Evolutionary conservation across 2,329 filamentous ascomycete genomes (phyloP), one percentile per base, ranked within the genome.

Genomic region (Botrytis fabae): DNA sequence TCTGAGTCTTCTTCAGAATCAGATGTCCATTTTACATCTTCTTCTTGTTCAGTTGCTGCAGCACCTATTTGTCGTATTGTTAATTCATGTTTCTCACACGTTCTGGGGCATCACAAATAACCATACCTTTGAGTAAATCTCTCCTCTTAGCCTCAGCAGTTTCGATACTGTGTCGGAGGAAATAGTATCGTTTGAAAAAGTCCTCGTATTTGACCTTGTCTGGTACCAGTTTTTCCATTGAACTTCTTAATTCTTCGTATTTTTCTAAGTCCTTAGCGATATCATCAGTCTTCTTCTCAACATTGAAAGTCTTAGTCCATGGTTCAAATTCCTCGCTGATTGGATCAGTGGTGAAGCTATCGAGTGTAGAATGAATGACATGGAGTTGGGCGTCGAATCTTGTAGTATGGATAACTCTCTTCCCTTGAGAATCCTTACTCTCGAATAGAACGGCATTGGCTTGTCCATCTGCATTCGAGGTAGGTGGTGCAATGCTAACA

Each of bases 141-240:
- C 92, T 91, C 81, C 96, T 88, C 82, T 93, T 90, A 79, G 92
- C 91, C 84, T 99, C 96, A 73, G 97, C 95, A 40, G 93, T 95
- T 84, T 98, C 95, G 75, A 99, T 92, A 25, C 96, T 93, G 80
- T 97, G 92, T 79, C 95, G 88, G 75, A 98, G 84, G 85, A 97
- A 99, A 82, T 98, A 98, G 83, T 99, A 99, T 72, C 96, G 88
- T 81, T 89, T 92, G 95, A 96, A 99, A 81, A 99, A 99, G 70
- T 92, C 89, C 70, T 86, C 87, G 80, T 99, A 99, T 48, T 95
- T 88, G n/a, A 98, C 93, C 78, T 90, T 89, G 82, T 95, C 94
- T 1, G 96, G 96, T n/a, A 99, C 96, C 72, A 97, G 85, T 84
- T 92, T 94, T 87, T 98, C 96, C 95, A 99, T 98, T 0, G 94